Base-by-base conservation (phyloP, 441 rosid genomes). In the Brassica balearica region DNA sequence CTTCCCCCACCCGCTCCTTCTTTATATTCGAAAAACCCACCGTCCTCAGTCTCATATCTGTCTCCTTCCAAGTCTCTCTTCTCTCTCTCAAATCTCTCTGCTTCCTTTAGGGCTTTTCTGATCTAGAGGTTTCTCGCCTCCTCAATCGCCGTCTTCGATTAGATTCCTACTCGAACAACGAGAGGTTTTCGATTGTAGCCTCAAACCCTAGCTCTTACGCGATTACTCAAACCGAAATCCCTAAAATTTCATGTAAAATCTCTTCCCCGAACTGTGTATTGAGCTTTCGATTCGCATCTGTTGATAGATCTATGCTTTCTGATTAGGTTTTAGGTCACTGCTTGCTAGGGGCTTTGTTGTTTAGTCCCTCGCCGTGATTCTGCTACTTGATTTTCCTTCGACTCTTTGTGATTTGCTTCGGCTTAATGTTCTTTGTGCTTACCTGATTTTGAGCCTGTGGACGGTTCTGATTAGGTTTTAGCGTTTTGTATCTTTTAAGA, bases 201-300 rank as follows among this genome's bases (percentile, higher is more conserved):
- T 19, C 1, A 79, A 73, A 79, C 74, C 78, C 78, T 73, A 79
- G 48, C 64, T 65, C 12, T 48, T 36, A 22, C 70, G 53, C 78
- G 15, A 8, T 34, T 68, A 15, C 65, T 19, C 74, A 55, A 51
- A n/a, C 14, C 55, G 34, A 53, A 11, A 22, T 8, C 6, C 61
- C 71, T 73, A 14, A 11, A 15, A 68, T 63, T 62, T 36, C 8
- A 8, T 53, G 82, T 78, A 62, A 72, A 72, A 38, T 78, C 63
- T 59, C 20, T 59, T 66, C 15, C 43, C 22, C 8, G 8, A 20
- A 60, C 51, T 75, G 10, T 69, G 19, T 69, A 60, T 19, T 68
- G 29, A 8, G 70, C 23, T 51, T 32, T 7, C 3, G 59, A 61
- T 51, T 73, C 53, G 4, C 34, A 5, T 68, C 6, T 11, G 48